Percentiles rank a stretch among this genome's conserved stretches.
These are phyloP conservation scores for Erythrobasidium hasegawianum DNA, from an alignment of 1,284 basidiomycete species.

Conservation along the genomic window DNA sequence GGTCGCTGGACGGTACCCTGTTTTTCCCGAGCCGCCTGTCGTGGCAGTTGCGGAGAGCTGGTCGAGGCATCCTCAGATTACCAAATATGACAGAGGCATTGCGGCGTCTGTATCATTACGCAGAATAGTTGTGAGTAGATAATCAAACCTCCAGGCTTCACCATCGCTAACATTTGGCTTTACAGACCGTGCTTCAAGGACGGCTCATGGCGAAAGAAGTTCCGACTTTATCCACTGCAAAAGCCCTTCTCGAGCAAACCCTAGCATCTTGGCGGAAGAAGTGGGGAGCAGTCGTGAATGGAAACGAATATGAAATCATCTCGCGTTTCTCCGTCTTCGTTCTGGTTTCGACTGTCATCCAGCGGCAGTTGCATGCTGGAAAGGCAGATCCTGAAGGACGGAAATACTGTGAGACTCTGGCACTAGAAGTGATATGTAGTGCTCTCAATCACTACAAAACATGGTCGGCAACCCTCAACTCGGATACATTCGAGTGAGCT, in stretches of 20 bases:
- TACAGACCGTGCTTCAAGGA: not conserved
- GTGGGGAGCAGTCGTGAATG: not conserved
- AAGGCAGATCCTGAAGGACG: not conserved
- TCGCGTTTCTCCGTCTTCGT: not conserved
- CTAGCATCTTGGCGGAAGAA: constrained; percentile 1
- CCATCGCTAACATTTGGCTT: not conserved
- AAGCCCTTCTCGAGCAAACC: not conserved
- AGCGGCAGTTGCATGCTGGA: not conserved
- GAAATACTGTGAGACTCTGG: not conserved
- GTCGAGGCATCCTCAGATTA: not conserved
- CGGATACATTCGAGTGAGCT: not conserved
- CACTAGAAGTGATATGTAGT: not conserved
- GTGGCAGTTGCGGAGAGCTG: not conserved
- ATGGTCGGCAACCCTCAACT: not conserved
- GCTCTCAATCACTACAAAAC: constrained; percentile 3
- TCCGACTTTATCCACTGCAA: not conserved
- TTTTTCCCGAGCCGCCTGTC: not conserved
- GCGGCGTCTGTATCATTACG: not conserved
- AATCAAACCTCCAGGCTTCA: not conserved
- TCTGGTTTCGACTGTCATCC: not conserved
- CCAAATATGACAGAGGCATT: not conserved
- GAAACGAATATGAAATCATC: constrained; percentile 1
- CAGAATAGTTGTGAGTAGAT: not conserved
- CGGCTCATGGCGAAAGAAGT: not conserved
- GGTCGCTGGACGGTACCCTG: not conserved